Evolutionary conservation across 1,284 basidiomycete genomes (phyloP).

Genomic region (Apiotrichum akiyoshidainum): DNA sequence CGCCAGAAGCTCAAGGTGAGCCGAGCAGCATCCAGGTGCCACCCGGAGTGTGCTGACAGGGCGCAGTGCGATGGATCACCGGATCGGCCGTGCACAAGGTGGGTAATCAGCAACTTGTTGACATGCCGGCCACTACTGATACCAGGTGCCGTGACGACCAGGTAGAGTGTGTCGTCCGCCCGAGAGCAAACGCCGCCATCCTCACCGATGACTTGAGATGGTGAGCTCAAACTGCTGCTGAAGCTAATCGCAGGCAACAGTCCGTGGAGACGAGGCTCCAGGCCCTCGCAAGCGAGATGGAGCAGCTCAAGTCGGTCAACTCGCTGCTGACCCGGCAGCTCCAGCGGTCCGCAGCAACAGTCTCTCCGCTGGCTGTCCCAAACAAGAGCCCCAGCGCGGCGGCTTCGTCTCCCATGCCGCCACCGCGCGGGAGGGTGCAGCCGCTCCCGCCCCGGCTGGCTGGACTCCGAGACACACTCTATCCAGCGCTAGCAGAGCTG

Average conservation of each 20-base stretch:
- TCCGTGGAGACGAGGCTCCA: constrained; percentile 16
- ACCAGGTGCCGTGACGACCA: constrained; percentile 15
- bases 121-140: background rate
- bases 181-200: constrained; percentile 22
- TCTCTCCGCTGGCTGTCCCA: background rate
- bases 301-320: constrained; percentile 10
- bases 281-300: constrained; percentile 14
- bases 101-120: too few species aligned
- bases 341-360: background rate
- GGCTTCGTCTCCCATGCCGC: background rate
- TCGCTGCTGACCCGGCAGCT: constrained; percentile 5
- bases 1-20: constrained; percentile 24
- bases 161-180: constrained; percentile 22
- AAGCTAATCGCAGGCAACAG: constrained; percentile 16
- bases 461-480: constrained; percentile 13
- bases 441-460: constrained; percentile 8
- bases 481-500: constrained; percentile 11
- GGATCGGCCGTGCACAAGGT: constrained; percentile 16
- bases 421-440: background rate
- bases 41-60: background rate
- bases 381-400: background rate
- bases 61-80: constrained; percentile 17
- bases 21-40: background rate
- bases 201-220: constrained; percentile 22
- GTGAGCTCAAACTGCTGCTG: background rate